These are phyloP conservation scores for Scortechinia acanthostroma DNA, from an alignment of 2,329 filamentous ascomycete genomes.

Conservation along the genomic window DNA sequence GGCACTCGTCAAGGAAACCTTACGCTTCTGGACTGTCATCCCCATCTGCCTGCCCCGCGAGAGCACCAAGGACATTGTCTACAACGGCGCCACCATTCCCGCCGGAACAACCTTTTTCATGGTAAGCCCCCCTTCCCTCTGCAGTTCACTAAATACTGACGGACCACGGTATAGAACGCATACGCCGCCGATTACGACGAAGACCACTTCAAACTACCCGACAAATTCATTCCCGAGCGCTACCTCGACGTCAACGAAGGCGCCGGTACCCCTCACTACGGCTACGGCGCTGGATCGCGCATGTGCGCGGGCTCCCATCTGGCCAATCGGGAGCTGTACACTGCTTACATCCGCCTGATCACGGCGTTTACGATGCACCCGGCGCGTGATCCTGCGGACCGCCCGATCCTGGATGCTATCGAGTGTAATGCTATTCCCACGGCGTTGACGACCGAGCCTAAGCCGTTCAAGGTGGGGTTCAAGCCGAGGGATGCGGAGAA, in stretches of 20 bases:
- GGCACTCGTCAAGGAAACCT: slow-evolving; percentile 70
- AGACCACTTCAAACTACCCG: slow-evolving; percentile 56
- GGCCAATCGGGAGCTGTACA: slow-evolving; percentile 56
- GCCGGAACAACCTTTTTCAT: slow-evolving; percentile 75
- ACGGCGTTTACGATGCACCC: slow-evolving; percentile 46
- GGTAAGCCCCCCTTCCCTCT: slow-evolving; percentile 26
- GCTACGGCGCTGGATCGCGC: slow-evolving; percentile 52
- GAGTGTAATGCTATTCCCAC: slow-evolving; percentile 49
- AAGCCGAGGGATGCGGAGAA: slow-evolving; percentile 32
- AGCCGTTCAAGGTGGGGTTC: slow-evolving; percentile 53
- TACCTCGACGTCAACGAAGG: slow-evolving; percentile 48
- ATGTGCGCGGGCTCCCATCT: slow-evolving; percentile 60
- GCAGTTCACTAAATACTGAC: neutral
- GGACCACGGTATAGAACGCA: slow-evolving; percentile 42
- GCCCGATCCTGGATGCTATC: slow-evolving; percentile 45
- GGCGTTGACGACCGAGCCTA: slow-evolving; percentile 51
- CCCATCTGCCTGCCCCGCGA: slow-evolving; percentile 71
- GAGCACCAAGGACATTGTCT: slow-evolving; percentile 67
- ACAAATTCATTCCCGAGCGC: slow-evolving; percentile 62
- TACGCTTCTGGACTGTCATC: slow-evolving; percentile 75
- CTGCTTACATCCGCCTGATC: slow-evolving; percentile 49
- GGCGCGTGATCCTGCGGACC: slow-evolving; percentile 32
- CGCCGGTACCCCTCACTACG: slow-evolving; percentile 51
- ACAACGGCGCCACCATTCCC: slow-evolving; percentile 61
- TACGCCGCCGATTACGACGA: slow-evolving; percentile 71